Base-by-base conservation (phyloP, 2,329 filamentous ascomycete species). In the Mollisiaceae sp. region DNA sequence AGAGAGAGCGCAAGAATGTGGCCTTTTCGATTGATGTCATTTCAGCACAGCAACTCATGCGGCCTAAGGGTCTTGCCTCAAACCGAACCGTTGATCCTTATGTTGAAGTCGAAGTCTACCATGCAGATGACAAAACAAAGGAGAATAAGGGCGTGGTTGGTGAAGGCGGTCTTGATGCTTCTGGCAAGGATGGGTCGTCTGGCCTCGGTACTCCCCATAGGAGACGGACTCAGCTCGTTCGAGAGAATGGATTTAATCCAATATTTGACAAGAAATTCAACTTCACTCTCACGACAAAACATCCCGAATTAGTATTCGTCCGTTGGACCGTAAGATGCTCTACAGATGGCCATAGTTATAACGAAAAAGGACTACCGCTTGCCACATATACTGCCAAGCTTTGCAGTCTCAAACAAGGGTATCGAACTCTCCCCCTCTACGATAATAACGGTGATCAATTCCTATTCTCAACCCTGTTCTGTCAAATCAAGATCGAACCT, bases 351-450 rank as follows among this genome's bases (percentile, higher is more conserved):
- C 85, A 89, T 72, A 89, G 82, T 70, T 86, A 87, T 70, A 91
- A 86, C 65, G 89, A 89, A 68, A 79, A 83, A 73, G 77, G 86
- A 78, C 79, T 85, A 70, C 81, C 92, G 24, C 84, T 97, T 64
- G 95, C 93, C 2, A 95, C 91, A 1, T 98, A 94, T 78, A 98
- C 93, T 1, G 94, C 92, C 68, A 98, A 98, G 80, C 88, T 98
- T 60, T 89, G 85, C 80, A 96, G 90, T 75, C 85, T 98, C 50
- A 93, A 94, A 76, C 89, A 95, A 78, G 95, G 95, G 35, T 98
- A 95, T 78, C 93, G 94, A 67, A 96, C 97, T 67, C 83, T 98
- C 61, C 95, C 94, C 12, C 84, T 99, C 18, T 91, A 93, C 77
- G 94, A 98, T 79, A 86, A 88, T 63, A 91, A 93, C 69, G 95